These are phyloP conservation scores for Alternaria sp. DNA, from an alignment of 2,329 filamentous ascomycete species.

Conservation along the genomic window DNA sequence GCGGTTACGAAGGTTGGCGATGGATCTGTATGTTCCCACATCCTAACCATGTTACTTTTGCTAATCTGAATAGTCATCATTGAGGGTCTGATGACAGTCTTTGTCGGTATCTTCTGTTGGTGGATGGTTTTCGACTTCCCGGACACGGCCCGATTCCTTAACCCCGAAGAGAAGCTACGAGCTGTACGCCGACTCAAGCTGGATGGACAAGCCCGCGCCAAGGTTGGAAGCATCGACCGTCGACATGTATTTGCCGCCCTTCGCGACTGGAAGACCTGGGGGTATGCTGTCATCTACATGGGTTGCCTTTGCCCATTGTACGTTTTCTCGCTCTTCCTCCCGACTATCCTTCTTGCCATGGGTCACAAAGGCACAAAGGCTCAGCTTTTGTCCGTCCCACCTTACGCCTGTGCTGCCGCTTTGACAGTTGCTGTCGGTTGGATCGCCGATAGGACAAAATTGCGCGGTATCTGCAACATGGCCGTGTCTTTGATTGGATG, in stretches of 20 bases:
- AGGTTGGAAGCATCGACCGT: constrained; percentile 54
- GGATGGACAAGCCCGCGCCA: constrained; percentile 73
- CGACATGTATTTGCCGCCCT: constrained; percentile 55
- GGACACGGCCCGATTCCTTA: constrained; percentile 66
- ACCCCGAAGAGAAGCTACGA: constrained; percentile 61
- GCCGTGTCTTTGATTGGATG: constrained; percentile 74
- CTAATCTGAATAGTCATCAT: constrained; percentile 44
- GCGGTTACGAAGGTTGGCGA: constrained; percentile 54
- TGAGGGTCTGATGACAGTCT: constrained; percentile 50
- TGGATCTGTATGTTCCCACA: constrained; percentile 45
- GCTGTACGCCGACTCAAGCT: constrained; percentile 72
- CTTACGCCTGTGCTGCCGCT: constrained; percentile 75
- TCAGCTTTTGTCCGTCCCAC: constrained; percentile 78
- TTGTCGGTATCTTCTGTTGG: constrained; percentile 52
- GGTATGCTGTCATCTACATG: constrained; percentile 69
- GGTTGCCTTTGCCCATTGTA: constrained; percentile 62
- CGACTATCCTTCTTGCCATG: constrained; percentile 59
- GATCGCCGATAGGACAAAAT: constrained; percentile 76
- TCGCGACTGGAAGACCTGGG: constrained; percentile 60
- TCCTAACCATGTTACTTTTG: neutral
- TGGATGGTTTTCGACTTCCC: constrained; percentile 73
- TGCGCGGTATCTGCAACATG: constrained; percentile 84
- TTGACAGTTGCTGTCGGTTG: constrained; percentile 76
- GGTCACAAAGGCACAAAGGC: constrained; percentile 68
- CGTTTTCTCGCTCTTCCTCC: constrained; percentile 50